A percentile compares a stretch with the other conserved stretches of the same genome.
Evolutionary conservation across 208 protist genomes (phyloP).

Genomic region (Trichomonas gallinae): DNA sequence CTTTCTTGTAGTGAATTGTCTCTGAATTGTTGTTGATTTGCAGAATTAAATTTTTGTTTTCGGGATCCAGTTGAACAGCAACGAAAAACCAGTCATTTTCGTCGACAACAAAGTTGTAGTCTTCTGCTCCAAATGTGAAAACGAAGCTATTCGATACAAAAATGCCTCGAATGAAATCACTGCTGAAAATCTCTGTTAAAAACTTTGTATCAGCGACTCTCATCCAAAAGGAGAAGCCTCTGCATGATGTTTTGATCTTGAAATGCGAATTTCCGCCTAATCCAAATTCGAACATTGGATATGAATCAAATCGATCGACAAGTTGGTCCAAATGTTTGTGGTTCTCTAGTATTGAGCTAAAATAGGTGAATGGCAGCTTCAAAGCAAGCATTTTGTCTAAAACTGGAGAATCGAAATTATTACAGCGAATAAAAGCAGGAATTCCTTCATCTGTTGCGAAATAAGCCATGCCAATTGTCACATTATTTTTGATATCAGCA

Average conservation of each 20-base stretch:
- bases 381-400: not conserved
- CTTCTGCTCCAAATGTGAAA: not conserved
- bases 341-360: not conserved
- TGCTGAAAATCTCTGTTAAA: not conserved
- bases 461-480: not conserved
- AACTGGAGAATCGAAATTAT: not conserved
- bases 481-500: not conserved
- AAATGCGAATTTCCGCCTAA: not conserved
- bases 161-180: not conserved
- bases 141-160: not conserved
- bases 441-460: not conserved
- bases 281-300: not conserved
- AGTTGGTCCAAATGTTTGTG: not conserved
- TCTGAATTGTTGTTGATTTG: not conserved
- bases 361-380: not conserved
- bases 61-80: not conserved
- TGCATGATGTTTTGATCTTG: not conserved
- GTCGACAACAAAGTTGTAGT: not conserved
- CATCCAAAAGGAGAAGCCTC: not conserved
- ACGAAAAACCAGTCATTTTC: not conserved
- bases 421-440: not conserved
- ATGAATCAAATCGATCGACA: not conserved
- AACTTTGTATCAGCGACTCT: not conserved
- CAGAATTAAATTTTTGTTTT: not conserved
- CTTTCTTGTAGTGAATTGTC: not conserved